phyloP scores from a whole-genome alignment of 129 eudicot species.

The Arctium minus region DNA sequence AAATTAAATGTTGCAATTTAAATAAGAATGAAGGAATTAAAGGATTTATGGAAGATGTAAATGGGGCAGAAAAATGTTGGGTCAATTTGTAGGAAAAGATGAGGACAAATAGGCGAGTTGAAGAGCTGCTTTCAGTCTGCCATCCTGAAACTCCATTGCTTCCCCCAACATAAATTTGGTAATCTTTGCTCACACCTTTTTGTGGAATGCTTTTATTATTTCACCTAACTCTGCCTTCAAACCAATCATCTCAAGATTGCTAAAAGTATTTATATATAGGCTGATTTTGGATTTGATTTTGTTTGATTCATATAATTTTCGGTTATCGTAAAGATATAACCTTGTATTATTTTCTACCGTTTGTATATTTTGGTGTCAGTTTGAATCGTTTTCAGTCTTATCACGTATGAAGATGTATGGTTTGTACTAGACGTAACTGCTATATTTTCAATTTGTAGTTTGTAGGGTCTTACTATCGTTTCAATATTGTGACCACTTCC shows the following conservation, averaged over 20 bases:
- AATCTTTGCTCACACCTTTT: neutral
- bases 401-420: no score
- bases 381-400: no score
- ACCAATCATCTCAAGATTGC: neutral
- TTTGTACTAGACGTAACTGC: no score
- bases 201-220: neutral
- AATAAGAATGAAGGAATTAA: neutral
- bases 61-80: neutral
- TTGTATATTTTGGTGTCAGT: no score
- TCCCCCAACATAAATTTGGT: neutral
- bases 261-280: no score
- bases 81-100: neutral
- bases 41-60: neutral
- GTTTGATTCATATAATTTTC: neutral
- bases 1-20: no score
- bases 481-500: no score
- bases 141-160: neutral
- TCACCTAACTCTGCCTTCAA: neutral
- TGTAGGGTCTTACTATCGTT: no score
- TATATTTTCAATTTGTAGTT: no score
- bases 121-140: neutral
- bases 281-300: neutral
- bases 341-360: no score
- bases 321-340: neutral
- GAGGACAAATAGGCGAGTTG: neutral